These are phyloP conservation scores for Carex sylvatica DNA, from an alignment of 202 grass and related monocot species.

Conservation along the genomic window DNA sequence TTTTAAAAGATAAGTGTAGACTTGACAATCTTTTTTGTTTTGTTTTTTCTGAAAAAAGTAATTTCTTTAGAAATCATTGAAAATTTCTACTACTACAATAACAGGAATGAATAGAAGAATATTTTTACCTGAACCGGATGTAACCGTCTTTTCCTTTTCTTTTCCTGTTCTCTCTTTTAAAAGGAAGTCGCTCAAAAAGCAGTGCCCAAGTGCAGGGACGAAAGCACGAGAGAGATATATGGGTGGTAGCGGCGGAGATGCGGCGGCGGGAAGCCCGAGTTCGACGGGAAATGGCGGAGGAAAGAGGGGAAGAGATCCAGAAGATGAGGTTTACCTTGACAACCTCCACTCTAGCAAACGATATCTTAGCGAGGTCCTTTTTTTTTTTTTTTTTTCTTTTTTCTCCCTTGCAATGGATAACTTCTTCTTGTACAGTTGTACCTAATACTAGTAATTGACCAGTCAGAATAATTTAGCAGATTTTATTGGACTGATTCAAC, in stretches of 20 bases:
- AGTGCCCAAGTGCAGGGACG: background rate
- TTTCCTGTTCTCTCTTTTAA: background rate
- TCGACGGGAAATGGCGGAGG: conserved; percentile 38
- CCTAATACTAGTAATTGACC: too few relatives aligned
- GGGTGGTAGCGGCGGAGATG: conserved; percentile 45
- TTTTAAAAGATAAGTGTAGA: too few relatives aligned
- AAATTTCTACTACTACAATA: too few relatives aligned
- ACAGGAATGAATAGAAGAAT: too few relatives aligned
- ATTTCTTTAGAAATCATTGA: too few relatives aligned
- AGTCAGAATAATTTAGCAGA: background rate
- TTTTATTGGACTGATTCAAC: background rate
- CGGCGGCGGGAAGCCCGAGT: conserved; percentile 27
- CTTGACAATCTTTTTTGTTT: too few relatives aligned
- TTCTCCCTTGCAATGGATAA: background rate
- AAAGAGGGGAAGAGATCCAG: conserved; percentile 87
- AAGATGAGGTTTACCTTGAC: conserved; percentile 94
- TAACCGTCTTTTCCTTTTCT: too few relatives aligned
- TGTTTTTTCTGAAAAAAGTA: too few relatives aligned
- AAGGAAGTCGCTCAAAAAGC: background rate
- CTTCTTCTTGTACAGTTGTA: background rate
- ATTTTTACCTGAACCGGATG: too few relatives aligned
- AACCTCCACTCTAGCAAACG: conserved; percentile 96
- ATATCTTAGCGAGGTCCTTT: conserved; percentile 79
- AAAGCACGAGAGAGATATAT: conserved; percentile 6
- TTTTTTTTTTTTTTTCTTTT: too few relatives aligned